Conservation (phyloP, 1,284 basidiomycete species). For the Trichosporon sp. region DNA sequence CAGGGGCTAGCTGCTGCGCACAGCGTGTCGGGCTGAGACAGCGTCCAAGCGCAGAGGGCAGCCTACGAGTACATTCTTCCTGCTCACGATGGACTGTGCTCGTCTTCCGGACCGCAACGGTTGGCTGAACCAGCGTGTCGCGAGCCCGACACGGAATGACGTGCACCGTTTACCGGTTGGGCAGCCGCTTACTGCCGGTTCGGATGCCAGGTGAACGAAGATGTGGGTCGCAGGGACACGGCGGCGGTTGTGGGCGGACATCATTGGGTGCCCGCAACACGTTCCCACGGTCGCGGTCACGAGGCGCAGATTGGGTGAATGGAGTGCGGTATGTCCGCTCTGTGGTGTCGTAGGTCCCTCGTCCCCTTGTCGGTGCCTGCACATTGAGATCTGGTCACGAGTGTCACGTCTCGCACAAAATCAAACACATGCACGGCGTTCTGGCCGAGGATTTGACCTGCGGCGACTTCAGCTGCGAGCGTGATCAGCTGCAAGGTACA, state of each 20-base stretch:
- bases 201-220: no score
- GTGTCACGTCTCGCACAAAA: neutral
- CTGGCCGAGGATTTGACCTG: neutral
- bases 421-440: neutral
- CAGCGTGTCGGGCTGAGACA: neutral
- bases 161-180: neutral
- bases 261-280: neutral
- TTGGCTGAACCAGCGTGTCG: neutral
- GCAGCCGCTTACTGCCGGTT: no score
- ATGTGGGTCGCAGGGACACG: neutral
- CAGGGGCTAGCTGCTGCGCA: neutral
- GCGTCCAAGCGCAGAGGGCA: neutral
- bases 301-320: neutral
- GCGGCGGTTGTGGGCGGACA: neutral
- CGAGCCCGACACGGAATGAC: neutral
- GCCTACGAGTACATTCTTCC: neutral
- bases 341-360: neutral
- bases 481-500: neutral
- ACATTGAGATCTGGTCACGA: conserved; percentile 8
- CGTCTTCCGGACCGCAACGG: neutral
- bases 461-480: neutral
- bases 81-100: neutral
- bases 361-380: neutral
- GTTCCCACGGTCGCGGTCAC: neutral
- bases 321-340: neutral